Percentiles rank a stretch among this genome's conserved stretches.
These are phyloP conservation scores for Saturnispora serradocipensis DNA, from an alignment of 805 yeast species.

Conservation along the genomic window DNA sequence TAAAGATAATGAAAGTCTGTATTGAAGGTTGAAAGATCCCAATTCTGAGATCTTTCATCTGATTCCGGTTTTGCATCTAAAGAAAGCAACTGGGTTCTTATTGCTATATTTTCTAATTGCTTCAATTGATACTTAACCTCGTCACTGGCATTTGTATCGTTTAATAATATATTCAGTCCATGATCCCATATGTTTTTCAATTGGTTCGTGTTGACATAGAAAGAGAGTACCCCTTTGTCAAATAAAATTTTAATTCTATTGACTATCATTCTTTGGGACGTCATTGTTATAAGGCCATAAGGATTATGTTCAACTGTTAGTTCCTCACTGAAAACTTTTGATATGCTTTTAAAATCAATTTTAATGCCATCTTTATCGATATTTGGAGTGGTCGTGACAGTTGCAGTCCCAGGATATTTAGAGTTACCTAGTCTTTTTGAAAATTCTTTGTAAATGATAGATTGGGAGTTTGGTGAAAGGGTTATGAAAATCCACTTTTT, in stretches of 20 bases:
- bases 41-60: neutral
- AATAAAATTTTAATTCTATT: constrained; percentile 18
- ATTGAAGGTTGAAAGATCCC: constrained; percentile 1
- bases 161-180: constrained; percentile 51
- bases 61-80: constrained; percentile 21
- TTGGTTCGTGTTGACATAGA: constrained; percentile 63
- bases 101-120: constrained; percentile 36
- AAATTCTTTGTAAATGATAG: constrained; percentile 53
- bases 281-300: constrained; percentile 42
- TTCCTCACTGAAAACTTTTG: constrained; percentile 36
- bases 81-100: constrained; percentile 40
- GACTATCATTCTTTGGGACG: constrained; percentile 36
- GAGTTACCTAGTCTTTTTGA: constrained; percentile 32
- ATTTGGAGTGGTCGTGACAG: constrained; percentile 34
- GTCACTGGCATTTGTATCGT: constrained; percentile 30
- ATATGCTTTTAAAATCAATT: constrained; percentile 44
- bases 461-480: constrained; percentile 58
- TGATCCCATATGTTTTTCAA: constrained; percentile 69
- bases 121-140: constrained; percentile 38
- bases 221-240: constrained; percentile 33
- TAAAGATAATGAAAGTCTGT: constrained; percentile 6
- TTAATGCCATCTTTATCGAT: constrained; percentile 48
- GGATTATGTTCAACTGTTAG: constrained; percentile 31
- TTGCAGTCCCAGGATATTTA: constrained; percentile 2
- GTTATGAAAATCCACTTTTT: constrained; percentile 38